Evolutionary conservation across 2,329 filamentous ascomycete genomes (phyloP), one percentile per base, ranked within the genome.

Genomic region (Epichloe glyceriae): DNA sequence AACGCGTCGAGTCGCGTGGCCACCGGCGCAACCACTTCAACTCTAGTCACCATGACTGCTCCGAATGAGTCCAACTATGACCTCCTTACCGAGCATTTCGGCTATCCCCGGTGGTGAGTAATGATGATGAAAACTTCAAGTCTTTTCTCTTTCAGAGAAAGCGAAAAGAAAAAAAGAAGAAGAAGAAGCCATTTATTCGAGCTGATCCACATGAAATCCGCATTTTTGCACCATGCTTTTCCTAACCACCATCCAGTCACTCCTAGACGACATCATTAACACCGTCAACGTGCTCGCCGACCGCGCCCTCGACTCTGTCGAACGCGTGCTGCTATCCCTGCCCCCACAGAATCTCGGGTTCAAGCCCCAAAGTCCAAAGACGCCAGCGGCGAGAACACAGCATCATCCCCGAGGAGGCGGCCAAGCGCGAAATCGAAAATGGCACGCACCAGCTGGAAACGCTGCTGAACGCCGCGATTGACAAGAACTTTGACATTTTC

Each of bases 251-350:
- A 39, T 12, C 17, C 33, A 95, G 90, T 86, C 86, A 54, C 80
- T 98, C 41, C 85, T 98, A 62, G 93, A 98, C 79, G 91, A 97
- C 70, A 90, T 97, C 60, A 95, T 97, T 72, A 96, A 97, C 73
- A 86, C 85, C 50, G 82, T 96, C 67, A 98, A 97, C 72, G 87
- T 91, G 62, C 80, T 96, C 61, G 85, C 93, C 61, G 93, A 95
- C 69, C 85, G 85, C 66, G 90, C 88, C 50, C 83, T 95, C 61
- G 87, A 88, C 61, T 88, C 86, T 54, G 82, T 97, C 57, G 93
- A 97, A 68, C 80, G 82, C 50, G 87, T 88, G 1, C 81, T 98
- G 19, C 74, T 88, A 46, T 77, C 78, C 47, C 83, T 86, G 3
- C 80, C 86, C 1, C 86, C 90, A 0, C 74, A 83, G 26, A 76